Evolutionary conservation across 140 eudicot genomes (phyloP).

Genomic region (Ambrosia hybrid): DNA sequence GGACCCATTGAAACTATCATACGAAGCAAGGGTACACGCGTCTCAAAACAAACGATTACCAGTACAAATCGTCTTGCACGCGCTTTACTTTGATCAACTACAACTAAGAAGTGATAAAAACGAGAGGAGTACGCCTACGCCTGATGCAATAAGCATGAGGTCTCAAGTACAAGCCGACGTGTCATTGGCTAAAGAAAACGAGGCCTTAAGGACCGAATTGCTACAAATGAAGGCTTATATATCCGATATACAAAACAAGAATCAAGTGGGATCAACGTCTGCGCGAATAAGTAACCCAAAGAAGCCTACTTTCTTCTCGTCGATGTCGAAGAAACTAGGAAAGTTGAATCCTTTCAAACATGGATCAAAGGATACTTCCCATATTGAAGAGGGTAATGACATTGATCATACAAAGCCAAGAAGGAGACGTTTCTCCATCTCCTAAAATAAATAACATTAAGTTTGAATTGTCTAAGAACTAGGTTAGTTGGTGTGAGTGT

Average conservation of each 20-base stretch:
- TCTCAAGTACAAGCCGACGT: constrained; percentile 73
- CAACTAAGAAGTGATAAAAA: constrained; percentile 67
- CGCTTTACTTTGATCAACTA: constrained; percentile 85
- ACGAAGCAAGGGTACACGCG: constrained; percentile 96
- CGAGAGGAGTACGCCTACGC: constrained; percentile 29
- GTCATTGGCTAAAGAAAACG: constrained; percentile 80
- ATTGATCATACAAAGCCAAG: constrained; percentile 73
- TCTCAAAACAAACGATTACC: constrained; percentile 97
- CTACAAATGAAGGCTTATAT: constrained; percentile 87
- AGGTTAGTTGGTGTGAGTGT: constrained; percentile 27
- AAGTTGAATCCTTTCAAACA: constrained; percentile 85
- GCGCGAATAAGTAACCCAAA: constrained; percentile 26
- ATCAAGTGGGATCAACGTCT: constrained; percentile 42
- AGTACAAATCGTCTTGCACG: constrained; percentile 82
- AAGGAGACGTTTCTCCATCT: constrained; percentile 90
- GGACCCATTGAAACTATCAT: constrained; percentile 89
- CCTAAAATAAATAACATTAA: constrained; percentile 29
- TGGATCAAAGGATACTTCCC: constrained; percentile 89
- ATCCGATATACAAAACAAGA: constrained; percentile 54
- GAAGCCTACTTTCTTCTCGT: constrained; percentile 68
- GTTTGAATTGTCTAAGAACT: neutral
- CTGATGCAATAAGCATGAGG: constrained; percentile 46
- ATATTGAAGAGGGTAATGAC: constrained; percentile 59
- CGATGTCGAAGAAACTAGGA: constrained; percentile 84
- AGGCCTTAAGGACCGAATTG: constrained; percentile 69